Evolutionary conservation across 345 rosid genomes (phyloP).

Genomic region (Gossypium herbaceum): DNA sequence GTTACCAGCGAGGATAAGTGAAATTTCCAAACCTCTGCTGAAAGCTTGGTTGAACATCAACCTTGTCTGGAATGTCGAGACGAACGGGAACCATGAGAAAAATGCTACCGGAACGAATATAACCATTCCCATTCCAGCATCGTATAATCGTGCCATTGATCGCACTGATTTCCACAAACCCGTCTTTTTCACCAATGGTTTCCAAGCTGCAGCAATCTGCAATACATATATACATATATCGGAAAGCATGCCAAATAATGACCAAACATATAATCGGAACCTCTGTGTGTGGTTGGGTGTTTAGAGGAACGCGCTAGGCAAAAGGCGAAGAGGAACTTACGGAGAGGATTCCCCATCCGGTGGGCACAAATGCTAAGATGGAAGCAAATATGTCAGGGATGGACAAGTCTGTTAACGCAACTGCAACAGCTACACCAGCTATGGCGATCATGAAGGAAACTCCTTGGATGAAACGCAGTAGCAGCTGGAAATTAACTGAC

Average conservation of each 20-base stretch:
- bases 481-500: constrained; percentile 90
- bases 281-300: too few species aligned
- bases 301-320: not conserved
- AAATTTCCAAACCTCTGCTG: constrained; percentile 89
- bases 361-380: constrained; percentile 80
- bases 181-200: constrained; percentile 64
- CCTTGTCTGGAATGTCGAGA: constrained; percentile 95
- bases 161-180: constrained; percentile 89
- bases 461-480: constrained; percentile 87
- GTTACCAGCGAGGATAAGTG: constrained; percentile 95
- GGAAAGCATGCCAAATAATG: not conserved
- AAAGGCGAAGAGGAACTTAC: constrained; percentile 45
- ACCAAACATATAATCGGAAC: not conserved
- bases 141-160: constrained; percentile 78
- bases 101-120: constrained; percentile 82
- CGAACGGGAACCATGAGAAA: constrained; percentile 92
- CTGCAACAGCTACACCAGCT: constrained; percentile 69
- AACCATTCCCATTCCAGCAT: constrained; percentile 94
- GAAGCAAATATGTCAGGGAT: constrained; percentile 73
- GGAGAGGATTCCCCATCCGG: constrained; percentile 92
- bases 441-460: constrained; percentile 62
- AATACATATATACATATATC: not conserved
- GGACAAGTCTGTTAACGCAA: constrained; percentile 38
- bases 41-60: constrained; percentile 98
- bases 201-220: constrained; percentile 95